Evolutionary conservation across 305 asterid genomes (phyloP).

Genomic region (Withania somnifera): DNA sequence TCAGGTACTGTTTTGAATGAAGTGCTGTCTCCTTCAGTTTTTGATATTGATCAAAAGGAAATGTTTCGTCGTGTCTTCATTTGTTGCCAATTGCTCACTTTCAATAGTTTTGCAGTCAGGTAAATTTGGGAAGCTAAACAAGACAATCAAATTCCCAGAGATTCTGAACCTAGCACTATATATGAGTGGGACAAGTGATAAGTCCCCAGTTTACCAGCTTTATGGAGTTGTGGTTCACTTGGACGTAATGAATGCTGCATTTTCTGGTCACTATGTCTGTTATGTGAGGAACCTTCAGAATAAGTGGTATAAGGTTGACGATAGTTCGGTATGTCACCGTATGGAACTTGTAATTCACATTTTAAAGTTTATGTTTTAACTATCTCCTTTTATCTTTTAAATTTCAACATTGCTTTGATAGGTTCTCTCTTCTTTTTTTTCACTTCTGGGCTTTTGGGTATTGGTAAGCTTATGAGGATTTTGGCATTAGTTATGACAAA

Average conservation of each 20-base stretch:
- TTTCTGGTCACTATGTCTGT: conserved; percentile 79
- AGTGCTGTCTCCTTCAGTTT: background rate
- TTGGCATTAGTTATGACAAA: background rate
- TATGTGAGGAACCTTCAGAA: conserved; percentile 57
- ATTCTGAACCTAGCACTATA: conserved; percentile 61
- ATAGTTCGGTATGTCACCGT: conserved; percentile 40
- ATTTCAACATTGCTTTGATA: background rate
- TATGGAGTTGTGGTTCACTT: conserved; percentile 77
- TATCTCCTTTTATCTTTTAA: background rate
- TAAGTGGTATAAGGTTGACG: conserved; percentile 74
- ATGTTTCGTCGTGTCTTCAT: background rate
- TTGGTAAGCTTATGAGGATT: background rate
- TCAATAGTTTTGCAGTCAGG: conserved; percentile 39
- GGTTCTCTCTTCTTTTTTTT: background rate
- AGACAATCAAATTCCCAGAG: conserved; percentile 59
- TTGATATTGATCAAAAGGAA: background rate
- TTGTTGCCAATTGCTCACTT: conserved; percentile 4
- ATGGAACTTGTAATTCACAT: background rate
- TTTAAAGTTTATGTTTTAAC: background rate
- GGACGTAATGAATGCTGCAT: conserved; percentile 57
- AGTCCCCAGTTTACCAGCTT: conserved; percentile 71
- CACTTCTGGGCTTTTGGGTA: background rate
- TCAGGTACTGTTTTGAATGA: conserved; percentile 37
- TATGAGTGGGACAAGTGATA: conserved; percentile 78
- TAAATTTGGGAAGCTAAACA: conserved; percentile 67